Conservation (phyloP, 768 basidiomycete genomes). For the Serendipita sp. region DNA sequence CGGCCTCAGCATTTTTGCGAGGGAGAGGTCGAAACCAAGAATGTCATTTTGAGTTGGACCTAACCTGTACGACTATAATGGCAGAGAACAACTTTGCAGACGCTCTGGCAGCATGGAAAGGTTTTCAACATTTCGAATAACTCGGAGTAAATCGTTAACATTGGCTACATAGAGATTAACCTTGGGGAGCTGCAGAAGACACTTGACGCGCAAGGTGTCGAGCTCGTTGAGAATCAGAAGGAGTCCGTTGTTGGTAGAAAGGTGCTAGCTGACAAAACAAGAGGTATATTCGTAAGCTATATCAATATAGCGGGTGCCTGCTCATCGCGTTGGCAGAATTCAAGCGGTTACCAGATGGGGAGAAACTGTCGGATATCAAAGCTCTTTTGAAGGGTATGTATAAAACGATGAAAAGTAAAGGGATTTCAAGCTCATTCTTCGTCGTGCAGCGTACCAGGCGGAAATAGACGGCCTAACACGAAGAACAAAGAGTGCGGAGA, state of each 20-base stretch:
- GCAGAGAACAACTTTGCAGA: slow-evolving; percentile 79
- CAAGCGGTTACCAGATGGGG: slow-evolving; percentile 83
- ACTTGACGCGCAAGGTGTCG: slow-evolving; percentile 81
- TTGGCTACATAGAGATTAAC: slow-evolving; percentile 49
- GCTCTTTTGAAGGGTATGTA: slow-evolving; percentile 64
- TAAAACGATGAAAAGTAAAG: neutral
- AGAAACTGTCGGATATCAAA: slow-evolving; percentile 80
- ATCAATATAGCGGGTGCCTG: neutral
- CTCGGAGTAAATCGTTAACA: neutral
- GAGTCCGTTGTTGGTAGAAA: slow-evolving; percentile 90
- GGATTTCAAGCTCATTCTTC: neutral
- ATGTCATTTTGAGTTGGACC: neutral
- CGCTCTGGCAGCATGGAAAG: slow-evolving; percentile 83
- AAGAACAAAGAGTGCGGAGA: slow-evolving; percentile 82
- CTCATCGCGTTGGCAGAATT: slow-evolving; percentile 44
- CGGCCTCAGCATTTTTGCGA: neutral
- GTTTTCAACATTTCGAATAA: slow-evolving; percentile 24
- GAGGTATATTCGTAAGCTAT: slow-evolving; percentile 40
- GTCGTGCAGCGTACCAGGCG: slow-evolving; percentile 64
- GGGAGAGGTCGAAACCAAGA: neutral
- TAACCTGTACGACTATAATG: slow-evolving; percentile 11
- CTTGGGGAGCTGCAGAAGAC: slow-evolving; percentile 83
- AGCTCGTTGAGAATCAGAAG: slow-evolving; percentile 97
- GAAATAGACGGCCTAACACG: slow-evolving; percentile 94
- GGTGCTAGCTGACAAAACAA: slow-evolving; percentile 85